A percentile compares a stretch with the other conserved stretches of the same genome.
These are phyloP conservation scores for Dipteronia dyeriana DNA, from an alignment of 345 rosid genomes.

Conservation along the genomic window DNA sequence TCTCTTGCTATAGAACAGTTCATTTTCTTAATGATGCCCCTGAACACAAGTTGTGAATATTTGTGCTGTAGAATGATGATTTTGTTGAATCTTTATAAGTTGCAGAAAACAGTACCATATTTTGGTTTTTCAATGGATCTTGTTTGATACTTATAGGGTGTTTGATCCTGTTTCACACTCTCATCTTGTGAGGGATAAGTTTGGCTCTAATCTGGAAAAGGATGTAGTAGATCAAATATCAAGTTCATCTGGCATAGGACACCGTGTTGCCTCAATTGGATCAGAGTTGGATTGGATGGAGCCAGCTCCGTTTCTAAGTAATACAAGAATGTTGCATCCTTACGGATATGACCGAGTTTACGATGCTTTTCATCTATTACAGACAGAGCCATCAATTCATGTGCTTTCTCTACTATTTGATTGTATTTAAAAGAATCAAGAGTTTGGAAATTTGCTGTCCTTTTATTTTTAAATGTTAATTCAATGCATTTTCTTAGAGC, in stretches of 20 bases:
- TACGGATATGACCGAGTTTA: slow-evolving; percentile 50
- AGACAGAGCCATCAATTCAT: slow-evolving; percentile 79
- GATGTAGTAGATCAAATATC: slow-evolving; percentile 38
- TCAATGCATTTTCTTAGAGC: background rate
- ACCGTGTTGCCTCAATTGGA: slow-evolving; percentile 45
- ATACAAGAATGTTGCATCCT: slow-evolving; percentile 47
- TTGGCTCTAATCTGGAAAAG: slow-evolving; percentile 32
- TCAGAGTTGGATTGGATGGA: slow-evolving; percentile 74
- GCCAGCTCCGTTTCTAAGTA: slow-evolving; percentile 51
- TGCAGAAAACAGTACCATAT: background rate
- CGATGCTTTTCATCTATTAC: slow-evolving; percentile 79
- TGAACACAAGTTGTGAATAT: background rate
- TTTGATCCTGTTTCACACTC: slow-evolving; percentile 45
- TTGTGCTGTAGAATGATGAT: background rate
- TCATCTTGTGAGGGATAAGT: slow-evolving; percentile 53
- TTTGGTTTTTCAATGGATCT: background rate
- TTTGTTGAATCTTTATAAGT: background rate
- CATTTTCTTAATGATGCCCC: background rate
- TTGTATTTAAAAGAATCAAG: background rate
- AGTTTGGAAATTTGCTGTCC: background rate
- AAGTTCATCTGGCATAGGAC: slow-evolving; percentile 32
- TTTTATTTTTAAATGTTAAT: background rate
- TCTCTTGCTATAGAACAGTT: background rate
- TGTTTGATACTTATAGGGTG: slow-evolving; percentile 40
- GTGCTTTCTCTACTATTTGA: slow-evolving; percentile 33